Conservation (phyloP, 2,329 filamentous ascomycete species). For the Kalmusia sp. region DNA sequence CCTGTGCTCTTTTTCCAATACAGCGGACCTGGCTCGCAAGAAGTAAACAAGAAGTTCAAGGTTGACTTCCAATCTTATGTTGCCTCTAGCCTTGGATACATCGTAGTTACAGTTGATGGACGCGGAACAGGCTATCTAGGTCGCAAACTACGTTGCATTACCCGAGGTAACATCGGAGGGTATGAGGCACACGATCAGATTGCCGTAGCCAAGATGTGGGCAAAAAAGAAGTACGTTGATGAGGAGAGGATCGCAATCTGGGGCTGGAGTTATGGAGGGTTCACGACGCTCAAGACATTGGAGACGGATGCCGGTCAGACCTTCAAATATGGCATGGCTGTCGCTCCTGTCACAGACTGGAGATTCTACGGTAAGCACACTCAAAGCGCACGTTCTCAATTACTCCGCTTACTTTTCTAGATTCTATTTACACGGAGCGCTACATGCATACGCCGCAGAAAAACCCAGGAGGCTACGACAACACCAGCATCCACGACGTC, state of each 20-base stretch:
- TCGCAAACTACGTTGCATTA: constrained; percentile 79
- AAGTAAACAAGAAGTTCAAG: constrained; percentile 78
- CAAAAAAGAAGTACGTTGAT: constrained; percentile 82
- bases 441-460: constrained; percentile 96
- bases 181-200: constrained; percentile 93
- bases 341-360: constrained; percentile 99
- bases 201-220: constrained; percentile 84
- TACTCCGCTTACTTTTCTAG: constrained; percentile 43
- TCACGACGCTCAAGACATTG: constrained; percentile 92
- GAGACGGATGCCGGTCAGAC: constrained; percentile 89
- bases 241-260: constrained; percentile 85
- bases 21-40: constrained; percentile 91
- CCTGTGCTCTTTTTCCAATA: constrained; percentile 96
- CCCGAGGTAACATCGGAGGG: constrained; percentile 83
- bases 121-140: constrained; percentile 92
- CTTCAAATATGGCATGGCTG: constrained; percentile 97
- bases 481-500: constrained; percentile 76
- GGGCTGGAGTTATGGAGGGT: constrained; percentile 98
- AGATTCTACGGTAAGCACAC: constrained; percentile 73
- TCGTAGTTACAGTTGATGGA: constrained; percentile 93
- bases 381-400: neutral
- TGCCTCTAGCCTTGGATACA: constrained; percentile 83
- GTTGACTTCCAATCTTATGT: constrained; percentile 93
- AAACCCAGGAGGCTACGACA: constrained; percentile 79
- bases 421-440: constrained; percentile 91